Base-by-base conservation (phyloP, 805 yeast species). In the Millerozyma acaciae region DNA sequence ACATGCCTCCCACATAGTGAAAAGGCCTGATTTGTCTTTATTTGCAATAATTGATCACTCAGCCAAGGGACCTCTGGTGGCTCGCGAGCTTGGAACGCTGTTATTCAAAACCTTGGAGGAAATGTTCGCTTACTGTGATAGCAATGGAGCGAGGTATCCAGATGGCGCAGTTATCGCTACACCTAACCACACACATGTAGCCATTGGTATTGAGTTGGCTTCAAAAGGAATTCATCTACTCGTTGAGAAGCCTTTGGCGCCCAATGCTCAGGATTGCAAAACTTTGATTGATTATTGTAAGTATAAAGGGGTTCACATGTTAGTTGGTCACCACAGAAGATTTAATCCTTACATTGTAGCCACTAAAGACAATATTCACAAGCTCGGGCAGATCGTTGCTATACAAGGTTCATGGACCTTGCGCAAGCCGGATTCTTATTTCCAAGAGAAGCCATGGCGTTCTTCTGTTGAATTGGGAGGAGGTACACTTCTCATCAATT, bases 281-380 rank as follows among this genome's bases (percentile, higher is more conserved):
- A 53, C 59, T 5, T 43, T 65, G 21, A 59, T 55, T 25, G 49
- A 50, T 18, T 55, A 41, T 37, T 53, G 61, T 27, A 44, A 41
- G 16, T 21, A 21, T 17, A 37, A 42, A 29, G 43, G 53, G 26
- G 63, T 65, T 10, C 49, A 54, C 30, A 49, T 65, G 8, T 48
- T 65, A 34, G 58, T 65, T 23, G 70, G 70, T 8, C 71, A 65
- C 42, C 71, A 65, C 40, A 50, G 71, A 19, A 43, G 71, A 12
- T 65, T 65, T 39, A 65, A 65, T 37, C 70, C 71, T 3, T 65
- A 54, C 38, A 62, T 65, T 16, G 51, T 63, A 1, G 57, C 60
- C 16, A 55, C 70, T 21, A 65, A 63, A 39, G 44, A 47, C n/a
- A 50, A 59, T 34, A 42, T 65, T 34, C 39, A 36, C 18, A 45